Evolutionary conservation across 1,139 yeast genomes (phyloP).

Genomic region (Taiozyma onychis): DNA sequence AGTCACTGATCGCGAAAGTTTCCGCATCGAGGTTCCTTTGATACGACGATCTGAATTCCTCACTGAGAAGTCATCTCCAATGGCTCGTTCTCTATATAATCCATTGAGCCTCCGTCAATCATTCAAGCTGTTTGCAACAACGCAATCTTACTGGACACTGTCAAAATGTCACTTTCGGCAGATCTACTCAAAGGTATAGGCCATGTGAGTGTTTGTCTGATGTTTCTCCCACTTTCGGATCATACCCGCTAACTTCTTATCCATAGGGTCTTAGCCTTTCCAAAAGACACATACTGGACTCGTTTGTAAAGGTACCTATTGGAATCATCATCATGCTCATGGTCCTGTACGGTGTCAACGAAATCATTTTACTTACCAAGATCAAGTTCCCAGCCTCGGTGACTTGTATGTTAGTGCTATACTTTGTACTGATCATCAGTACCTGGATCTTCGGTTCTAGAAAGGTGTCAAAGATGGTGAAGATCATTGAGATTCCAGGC

Average conservation of each 20-base stretch:
- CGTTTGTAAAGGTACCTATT: conserved; percentile 31
- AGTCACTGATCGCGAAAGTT: not conserved
- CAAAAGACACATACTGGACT: conserved; percentile 19
- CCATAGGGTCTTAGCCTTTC: conserved; percentile 17
- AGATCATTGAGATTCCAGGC: conserved; percentile 53
- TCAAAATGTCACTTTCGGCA: not conserved
- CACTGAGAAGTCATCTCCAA: not conserved
- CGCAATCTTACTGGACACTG: not conserved
- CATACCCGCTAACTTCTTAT: not conserved
- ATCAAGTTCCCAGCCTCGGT: conserved; percentile 72
- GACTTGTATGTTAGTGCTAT: conserved; percentile 63
- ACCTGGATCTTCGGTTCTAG: conserved; percentile 32
- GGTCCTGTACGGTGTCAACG: conserved; percentile 61
- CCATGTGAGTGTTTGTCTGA: not conserved
- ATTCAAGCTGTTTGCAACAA: not conserved
- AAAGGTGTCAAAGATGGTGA: conserved; percentile 38
- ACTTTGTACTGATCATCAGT: conserved; percentile 39
- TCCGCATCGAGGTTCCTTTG: not conserved
- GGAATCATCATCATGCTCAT: conserved; percentile 34
- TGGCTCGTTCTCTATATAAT: not conserved
- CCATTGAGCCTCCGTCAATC: not conserved
- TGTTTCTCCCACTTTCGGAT: not conserved
- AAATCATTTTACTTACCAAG: conserved; percentile 40
- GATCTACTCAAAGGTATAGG: not conserved
- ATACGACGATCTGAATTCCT: not conserved